Conservation (phyloP, 176 grass and related monocot genomes). For the Phoenix dactylifera region DNA sequence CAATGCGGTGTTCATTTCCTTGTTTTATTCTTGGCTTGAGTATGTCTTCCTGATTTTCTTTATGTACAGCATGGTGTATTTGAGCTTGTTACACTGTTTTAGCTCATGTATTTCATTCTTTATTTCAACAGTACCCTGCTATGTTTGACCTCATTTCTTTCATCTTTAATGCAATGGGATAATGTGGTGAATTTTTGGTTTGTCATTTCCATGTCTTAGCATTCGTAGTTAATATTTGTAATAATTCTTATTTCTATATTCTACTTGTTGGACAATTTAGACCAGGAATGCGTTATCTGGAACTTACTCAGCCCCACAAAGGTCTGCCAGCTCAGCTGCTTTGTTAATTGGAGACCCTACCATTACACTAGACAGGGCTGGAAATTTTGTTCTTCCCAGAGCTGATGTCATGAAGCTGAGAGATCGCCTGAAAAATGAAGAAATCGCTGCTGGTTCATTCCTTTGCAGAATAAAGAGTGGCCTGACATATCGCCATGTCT, state of each 20-base stretch:
- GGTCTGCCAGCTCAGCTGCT: conserved; percentile 97
- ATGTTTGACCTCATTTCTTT: too few species aligned
- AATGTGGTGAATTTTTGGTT: too few species aligned
- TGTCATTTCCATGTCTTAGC: too few species aligned
- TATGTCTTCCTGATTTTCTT: too few species aligned
- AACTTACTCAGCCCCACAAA: conserved; percentile 93
- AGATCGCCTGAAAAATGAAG: conserved; percentile 94
- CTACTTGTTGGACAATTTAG: conserved; percentile 27
- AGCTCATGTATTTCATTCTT: too few species aligned
- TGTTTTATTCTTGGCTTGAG: too few species aligned
- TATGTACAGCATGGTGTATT: too few species aligned
- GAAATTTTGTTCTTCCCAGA: conserved; percentile 97
- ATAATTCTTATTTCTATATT: not conserved
- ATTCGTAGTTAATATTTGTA: too few species aligned
- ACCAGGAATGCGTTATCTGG: conserved; percentile 98
- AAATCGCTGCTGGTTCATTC: conserved; percentile 72
- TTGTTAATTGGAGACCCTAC: conserved; percentile 96
- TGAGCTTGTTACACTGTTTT: too few species aligned
- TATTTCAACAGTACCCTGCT: too few species aligned
- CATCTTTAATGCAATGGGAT: too few species aligned
- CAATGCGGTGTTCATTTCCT: too few species aligned
- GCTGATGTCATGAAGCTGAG: conserved; percentile 98
- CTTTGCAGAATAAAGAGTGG: conserved; percentile 52
- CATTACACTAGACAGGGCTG: conserved; percentile 80
- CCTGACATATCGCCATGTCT: conserved; percentile 50